A percentile compares a stretch with the other conserved stretches of the same genome.
These are phyloP conservation scores for Fusarium incarnatum DNA, from an alignment of 2,329 filamentous ascomycete genomes.

Conservation along the genomic window DNA sequence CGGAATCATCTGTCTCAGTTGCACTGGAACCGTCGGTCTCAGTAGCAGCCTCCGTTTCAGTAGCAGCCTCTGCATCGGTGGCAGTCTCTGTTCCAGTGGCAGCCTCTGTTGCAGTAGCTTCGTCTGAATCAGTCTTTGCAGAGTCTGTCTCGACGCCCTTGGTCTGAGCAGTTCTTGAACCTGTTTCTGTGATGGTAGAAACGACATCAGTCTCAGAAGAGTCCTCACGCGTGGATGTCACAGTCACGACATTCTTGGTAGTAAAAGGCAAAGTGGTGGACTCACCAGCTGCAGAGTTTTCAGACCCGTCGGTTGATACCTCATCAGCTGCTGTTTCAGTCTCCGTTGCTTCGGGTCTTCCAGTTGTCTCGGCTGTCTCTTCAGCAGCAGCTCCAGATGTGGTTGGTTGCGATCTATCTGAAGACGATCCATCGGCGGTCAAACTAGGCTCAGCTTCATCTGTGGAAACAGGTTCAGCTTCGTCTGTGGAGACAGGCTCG, in stretches of 20 bases:
- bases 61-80: background rate
- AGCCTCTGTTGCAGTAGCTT: background rate
- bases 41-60: background rate
- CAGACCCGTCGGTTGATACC: slow-evolving; percentile 34
- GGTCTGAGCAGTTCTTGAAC: slow-evolving; percentile 15
- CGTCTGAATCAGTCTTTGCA: slow-evolving; percentile 4
- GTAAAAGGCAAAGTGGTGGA: slow-evolving; percentile 22
- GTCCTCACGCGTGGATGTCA: slow-evolving; percentile 10
- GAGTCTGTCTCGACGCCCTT: slow-evolving; percentile 9
- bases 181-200: slow-evolving; percentile 29
- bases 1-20: background rate
- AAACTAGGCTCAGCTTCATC: slow-evolving; percentile 4
- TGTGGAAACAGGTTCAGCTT: background rate
- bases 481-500: background rate
- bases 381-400: slow-evolving; percentile 17
- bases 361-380: slow-evolving; percentile 14
- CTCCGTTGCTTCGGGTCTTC: slow-evolving; percentile 14
- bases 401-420: slow-evolving; percentile 21
- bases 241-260: background rate
- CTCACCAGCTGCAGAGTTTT: slow-evolving; percentile 38
- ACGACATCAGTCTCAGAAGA: slow-evolving; percentile 29
- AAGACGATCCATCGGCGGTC: slow-evolving; percentile 5
- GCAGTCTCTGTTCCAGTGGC: background rate
- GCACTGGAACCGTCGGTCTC: background rate
- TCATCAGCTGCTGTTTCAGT: slow-evolving; percentile 32